A percentile compares a stretch with the other conserved stretches of the same genome.
Evolutionary conservation across 371 early-diverging fungal species (phyloP).

Genomic region (Mucor irregularis): DNA sequence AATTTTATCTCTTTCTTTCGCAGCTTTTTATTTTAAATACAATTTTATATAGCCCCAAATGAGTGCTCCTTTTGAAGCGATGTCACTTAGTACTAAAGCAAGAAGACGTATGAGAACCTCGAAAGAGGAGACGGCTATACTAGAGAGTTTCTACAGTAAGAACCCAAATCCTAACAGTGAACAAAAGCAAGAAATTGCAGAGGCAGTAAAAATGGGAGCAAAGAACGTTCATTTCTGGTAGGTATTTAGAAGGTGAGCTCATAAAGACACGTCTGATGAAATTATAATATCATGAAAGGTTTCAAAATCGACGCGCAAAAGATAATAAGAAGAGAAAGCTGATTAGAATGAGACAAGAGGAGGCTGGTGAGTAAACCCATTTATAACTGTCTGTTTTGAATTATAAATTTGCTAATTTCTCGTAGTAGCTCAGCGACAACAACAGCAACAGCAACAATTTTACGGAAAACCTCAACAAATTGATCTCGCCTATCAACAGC

Average conservation of each 20-base stretch:
- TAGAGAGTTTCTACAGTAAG: slow-evolving; percentile 14
- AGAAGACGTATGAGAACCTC: slow-evolving; percentile 27
- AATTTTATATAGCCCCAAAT: too few species aligned
- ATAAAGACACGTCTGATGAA: too few species aligned
- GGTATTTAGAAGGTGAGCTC: too few species aligned
- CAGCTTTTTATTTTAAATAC: too few species aligned
- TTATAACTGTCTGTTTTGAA: neutral
- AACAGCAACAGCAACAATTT: neutral
- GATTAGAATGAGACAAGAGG: neutral
- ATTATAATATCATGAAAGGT: slow-evolving; percentile 11
- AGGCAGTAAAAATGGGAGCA: slow-evolving; percentile 16
- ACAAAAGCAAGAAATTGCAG: slow-evolving; percentile 20
- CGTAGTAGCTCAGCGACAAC: too few species aligned
- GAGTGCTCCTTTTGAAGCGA: neutral
- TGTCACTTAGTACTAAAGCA: slow-evolving; percentile 20
- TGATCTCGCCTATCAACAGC: neutral
- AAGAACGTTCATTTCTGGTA: slow-evolving; percentile 40
- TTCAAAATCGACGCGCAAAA: slow-evolving; percentile 33
- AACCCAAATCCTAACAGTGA: slow-evolving; percentile 26
- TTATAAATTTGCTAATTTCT: too few species aligned
- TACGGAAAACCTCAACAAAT: neutral
- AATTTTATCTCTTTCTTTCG: neutral
- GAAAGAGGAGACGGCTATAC: slow-evolving; percentile 14
- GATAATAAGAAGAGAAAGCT: slow-evolving; percentile 22
- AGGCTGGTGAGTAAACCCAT: neutral